These are phyloP conservation scores for Pilaira anomala DNA, from an alignment of 192 early-diverging fungal genomes.

Conservation along the genomic window DNA sequence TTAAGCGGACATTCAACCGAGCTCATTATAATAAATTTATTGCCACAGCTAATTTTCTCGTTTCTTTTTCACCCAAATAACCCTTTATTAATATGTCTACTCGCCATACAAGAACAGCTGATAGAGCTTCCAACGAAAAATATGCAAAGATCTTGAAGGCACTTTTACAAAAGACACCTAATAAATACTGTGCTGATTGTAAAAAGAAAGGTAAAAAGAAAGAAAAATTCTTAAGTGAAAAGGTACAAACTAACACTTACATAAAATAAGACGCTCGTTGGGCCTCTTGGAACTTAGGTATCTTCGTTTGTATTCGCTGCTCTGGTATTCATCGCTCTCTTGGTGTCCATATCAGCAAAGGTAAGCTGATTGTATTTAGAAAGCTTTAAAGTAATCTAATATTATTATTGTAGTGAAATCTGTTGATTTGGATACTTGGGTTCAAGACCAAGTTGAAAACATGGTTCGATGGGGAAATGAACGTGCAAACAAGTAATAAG, in stretches of 20 bases:
- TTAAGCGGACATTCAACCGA: background rate
- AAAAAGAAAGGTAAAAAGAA: constrained; percentile 61
- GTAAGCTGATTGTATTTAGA: constrained; percentile 32
- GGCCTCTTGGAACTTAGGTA: constrained; percentile 62
- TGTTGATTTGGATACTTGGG: constrained; percentile 81
- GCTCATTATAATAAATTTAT: background rate
- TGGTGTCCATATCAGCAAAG: constrained; percentile 84
- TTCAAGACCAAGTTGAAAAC: constrained; percentile 72
- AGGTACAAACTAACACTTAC: constrained; percentile 3
- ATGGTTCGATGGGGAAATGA: constrained; percentile 82
- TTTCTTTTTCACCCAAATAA: constrained; percentile 4
- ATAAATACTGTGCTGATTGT: constrained; percentile 80
- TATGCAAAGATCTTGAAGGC: constrained; percentile 67
- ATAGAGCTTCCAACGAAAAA: constrained; percentile 70
- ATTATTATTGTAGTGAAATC: constrained; percentile 61
- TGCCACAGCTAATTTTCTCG: background rate
- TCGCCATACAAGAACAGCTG: constrained; percentile 58
- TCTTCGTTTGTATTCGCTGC: constrained; percentile 62
- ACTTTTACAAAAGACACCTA: constrained; percentile 66
- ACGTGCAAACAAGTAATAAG: constrained; percentile 57
- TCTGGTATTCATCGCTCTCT: constrained; percentile 78
- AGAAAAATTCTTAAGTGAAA: no score
- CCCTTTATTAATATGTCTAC: constrained; percentile 50
- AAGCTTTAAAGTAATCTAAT: background rate
- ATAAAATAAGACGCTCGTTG: constrained; percentile 60